Evolutionary conservation across 352 stramenopile genomes (phyloP).

Genomic region (Globisporangium mamillatum): DNA sequence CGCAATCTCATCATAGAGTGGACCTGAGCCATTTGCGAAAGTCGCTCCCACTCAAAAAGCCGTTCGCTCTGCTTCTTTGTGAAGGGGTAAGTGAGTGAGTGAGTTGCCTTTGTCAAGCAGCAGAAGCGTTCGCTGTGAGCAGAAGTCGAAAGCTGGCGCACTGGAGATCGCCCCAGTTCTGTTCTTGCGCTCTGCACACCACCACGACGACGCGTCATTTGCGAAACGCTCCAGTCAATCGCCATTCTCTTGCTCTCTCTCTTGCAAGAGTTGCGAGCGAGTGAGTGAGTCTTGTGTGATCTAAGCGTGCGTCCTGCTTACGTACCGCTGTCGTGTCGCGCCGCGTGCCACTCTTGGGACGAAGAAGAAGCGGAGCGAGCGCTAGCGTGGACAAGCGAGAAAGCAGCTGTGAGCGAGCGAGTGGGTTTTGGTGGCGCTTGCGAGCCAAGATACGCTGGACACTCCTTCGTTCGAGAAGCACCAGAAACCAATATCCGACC

Average conservation of each 20-base stretch:
- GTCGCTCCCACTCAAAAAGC: background rate
- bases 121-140: no score
- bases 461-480: constrained; percentile 7
- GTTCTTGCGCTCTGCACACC: constrained; percentile 1
- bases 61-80: background rate
- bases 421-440: constrained; percentile 3
- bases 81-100: no score
- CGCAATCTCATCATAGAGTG: background rate
- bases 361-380: background rate
- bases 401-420: background rate
- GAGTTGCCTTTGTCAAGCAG: no score
- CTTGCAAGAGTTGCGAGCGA: background rate
- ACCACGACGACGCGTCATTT: background rate
- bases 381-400: background rate
- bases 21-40: background rate
- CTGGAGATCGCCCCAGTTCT: constrained; percentile 8
- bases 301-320: constrained; percentile 2
- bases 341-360: constrained; percentile 4
- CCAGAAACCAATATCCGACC: background rate
- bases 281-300: background rate
- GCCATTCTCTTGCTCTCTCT: background rate
- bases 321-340: constrained; percentile 8
- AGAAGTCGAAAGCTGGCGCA: background rate
- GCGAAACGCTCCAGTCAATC: background rate
- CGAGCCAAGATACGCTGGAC: constrained; percentile 9